phyloP scores from a whole-genome alignment of 805 yeast genomes.

The Candida rishiriensis region DNA sequence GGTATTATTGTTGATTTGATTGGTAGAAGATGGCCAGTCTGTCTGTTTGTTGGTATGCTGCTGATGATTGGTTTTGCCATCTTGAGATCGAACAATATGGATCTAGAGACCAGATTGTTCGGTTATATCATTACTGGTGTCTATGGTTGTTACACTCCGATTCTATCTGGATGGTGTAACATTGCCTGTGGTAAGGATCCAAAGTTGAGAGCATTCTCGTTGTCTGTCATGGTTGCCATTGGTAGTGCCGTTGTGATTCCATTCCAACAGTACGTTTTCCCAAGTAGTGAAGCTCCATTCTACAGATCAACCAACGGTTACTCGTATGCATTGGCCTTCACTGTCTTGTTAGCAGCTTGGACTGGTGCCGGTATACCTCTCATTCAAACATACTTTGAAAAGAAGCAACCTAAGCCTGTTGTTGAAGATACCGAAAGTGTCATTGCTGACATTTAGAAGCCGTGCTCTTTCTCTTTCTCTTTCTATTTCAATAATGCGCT shows the following conservation, averaged over 20 bases:
- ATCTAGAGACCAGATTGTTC: slow-evolving; percentile 17
- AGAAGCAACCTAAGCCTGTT: slow-evolving; percentile 1
- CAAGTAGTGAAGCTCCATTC: slow-evolving; percentile 29
- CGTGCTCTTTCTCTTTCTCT: too few species aligned
- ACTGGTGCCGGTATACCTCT: slow-evolving; percentile 21
- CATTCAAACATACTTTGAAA: slow-evolving; percentile 11
- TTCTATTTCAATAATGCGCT: too few species aligned
- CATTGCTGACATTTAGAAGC: too few species aligned
- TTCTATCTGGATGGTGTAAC: slow-evolving; percentile 62
- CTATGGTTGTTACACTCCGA: slow-evolving; percentile 50
- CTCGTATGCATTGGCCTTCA: slow-evolving; percentile 22
- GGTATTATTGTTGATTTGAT: slow-evolving; percentile 23
- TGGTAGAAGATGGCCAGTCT: slow-evolving; percentile 29
- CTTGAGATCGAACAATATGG: slow-evolving; percentile 15
- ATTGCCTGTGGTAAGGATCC: slow-evolving; percentile 38
- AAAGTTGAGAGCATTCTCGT: slow-evolving; percentile 22
- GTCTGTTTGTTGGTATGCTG: slow-evolving; percentile 41
- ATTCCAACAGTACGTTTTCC: slow-evolving; percentile 28
- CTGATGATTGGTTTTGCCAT: slow-evolving; percentile 32
- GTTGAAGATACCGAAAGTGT: too few species aligned
- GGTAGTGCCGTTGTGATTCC: slow-evolving; percentile 25
- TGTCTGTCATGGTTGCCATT: slow-evolving; percentile 24
- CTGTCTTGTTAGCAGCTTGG: slow-evolving; percentile 19
- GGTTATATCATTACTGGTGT: slow-evolving; percentile 22
- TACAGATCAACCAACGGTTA: slow-evolving; percentile 26